Conservation (phyloP, 2,329 filamentous ascomycete genomes). For the Trichoderma sp. region DNA sequence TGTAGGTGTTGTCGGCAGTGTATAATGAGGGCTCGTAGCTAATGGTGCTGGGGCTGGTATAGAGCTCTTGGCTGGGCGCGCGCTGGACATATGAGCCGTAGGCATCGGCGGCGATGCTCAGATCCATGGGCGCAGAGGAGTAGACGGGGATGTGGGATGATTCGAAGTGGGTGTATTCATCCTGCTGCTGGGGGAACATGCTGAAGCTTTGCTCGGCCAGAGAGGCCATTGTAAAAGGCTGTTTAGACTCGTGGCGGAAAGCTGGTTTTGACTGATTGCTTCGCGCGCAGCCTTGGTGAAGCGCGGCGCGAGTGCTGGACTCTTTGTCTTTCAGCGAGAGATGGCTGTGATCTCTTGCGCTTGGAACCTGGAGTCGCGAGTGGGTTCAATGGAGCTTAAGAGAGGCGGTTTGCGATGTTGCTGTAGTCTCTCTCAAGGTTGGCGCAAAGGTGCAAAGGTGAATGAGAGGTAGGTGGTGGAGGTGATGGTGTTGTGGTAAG, state of each 20-base stretch:
- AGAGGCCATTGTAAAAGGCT: conserved; percentile 30
- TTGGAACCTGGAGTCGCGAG: neutral
- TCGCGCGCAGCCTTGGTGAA: conserved; percentile 6
- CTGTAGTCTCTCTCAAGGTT: neutral
- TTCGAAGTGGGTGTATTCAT: conserved; percentile 50
- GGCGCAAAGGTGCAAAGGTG: neutral
- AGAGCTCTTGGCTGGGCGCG: conserved; percentile 34
- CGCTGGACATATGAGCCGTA: conserved; percentile 44
- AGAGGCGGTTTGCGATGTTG: neutral
- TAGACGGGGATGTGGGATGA: conserved; percentile 43
- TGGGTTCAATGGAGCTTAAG: neutral
- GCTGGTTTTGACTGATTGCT: neutral
- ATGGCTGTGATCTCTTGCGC: neutral
- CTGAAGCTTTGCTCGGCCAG: conserved; percentile 33
- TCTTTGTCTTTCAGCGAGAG: neutral
- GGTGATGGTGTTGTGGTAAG: neutral
- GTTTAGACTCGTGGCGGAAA: neutral
- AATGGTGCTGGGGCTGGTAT: conserved; percentile 33
- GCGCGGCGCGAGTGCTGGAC: neutral
- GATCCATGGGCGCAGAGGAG: conserved; percentile 47
- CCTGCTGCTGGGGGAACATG: conserved; percentile 34
- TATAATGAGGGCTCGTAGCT: conserved; percentile 52
- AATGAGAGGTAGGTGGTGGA: neutral
- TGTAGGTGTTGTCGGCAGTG: conserved; percentile 46
- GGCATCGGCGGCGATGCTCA: conserved; percentile 50